Evolutionary conservation across 805 yeast species (phyloP).

Genomic region (Candida nanaspora): DNA sequence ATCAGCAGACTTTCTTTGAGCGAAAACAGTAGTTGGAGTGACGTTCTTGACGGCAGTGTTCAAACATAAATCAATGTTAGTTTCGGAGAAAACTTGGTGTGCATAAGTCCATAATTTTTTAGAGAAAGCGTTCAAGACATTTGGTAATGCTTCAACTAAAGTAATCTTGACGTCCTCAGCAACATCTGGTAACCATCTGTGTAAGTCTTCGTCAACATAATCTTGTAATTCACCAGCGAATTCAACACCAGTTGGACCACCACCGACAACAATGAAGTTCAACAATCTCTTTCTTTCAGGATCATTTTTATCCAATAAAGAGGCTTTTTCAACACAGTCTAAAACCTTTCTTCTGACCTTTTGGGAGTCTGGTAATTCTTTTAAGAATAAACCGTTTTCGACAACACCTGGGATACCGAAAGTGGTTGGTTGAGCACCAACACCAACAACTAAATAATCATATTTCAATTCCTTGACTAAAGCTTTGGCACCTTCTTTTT

Average conservation of each 20-base stretch:
- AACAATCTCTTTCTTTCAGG: slow-evolving; percentile 46
- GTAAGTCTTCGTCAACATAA: slow-evolving; percentile 48
- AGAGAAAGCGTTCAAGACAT: slow-evolving; percentile 45
- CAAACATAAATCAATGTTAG: slow-evolving; percentile 39
- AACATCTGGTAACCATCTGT: slow-evolving; percentile 48
- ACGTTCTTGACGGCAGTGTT: slow-evolving; percentile 46
- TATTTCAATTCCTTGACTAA: slow-evolving; percentile 26
- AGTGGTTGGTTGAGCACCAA: slow-evolving; percentile 51
- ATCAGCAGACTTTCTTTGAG: slow-evolving; percentile 34
- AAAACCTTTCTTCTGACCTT: slow-evolving; percentile 40
- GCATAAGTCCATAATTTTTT: slow-evolving; percentile 45
- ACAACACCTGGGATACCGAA: slow-evolving; percentile 54
- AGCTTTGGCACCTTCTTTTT: slow-evolving; percentile 37
- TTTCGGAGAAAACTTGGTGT: slow-evolving; percentile 41
- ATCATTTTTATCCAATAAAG: slow-evolving; percentile 43
- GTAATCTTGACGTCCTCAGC: slow-evolving; percentile 42
- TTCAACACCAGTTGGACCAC: slow-evolving; percentile 56
- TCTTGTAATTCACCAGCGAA: slow-evolving; percentile 52
- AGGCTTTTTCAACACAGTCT: slow-evolving; percentile 48
- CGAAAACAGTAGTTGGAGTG: slow-evolving; percentile 33
- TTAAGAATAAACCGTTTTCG: slow-evolving; percentile 44
- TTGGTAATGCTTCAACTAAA: slow-evolving; percentile 46
- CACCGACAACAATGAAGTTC: slow-evolving; percentile 48
- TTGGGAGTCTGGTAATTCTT: slow-evolving; percentile 43
- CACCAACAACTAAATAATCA: slow-evolving; percentile 49